These are phyloP conservation scores for Chytridiales sp. DNA, from an alignment of 371 early-diverging fungal species.

Conservation along the genomic window DNA sequence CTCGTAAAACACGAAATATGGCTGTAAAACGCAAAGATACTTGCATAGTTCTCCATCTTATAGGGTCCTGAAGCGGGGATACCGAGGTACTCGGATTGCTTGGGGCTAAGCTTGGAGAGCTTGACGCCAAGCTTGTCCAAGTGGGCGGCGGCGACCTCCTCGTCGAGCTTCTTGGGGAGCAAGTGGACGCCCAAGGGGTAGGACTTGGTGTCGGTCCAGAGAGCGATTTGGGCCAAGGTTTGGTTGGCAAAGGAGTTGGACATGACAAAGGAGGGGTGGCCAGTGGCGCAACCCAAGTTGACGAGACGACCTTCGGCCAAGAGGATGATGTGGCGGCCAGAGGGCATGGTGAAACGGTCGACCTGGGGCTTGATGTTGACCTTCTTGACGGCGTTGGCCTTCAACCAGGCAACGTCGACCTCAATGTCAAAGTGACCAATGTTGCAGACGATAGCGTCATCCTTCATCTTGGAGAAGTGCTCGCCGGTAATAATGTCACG, in stretches of 20 bases:
- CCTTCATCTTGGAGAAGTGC: conserved; percentile 93
- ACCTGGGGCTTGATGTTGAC: conserved; percentile 99
- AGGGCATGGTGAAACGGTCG: conserved; percentile 93
- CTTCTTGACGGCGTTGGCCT: conserved; percentile 83
- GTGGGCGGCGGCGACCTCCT: conserved; percentile 97
- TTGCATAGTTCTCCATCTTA: no score
- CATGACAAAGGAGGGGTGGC: conserved; percentile 99
- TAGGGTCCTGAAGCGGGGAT: conserved; percentile 87
- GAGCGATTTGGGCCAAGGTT: conserved; percentile 96
- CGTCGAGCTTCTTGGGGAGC: conserved; percentile 98
- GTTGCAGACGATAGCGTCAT: conserved; percentile 99
- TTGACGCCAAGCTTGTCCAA: conserved; percentile 94
- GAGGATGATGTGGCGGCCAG: conserved; percentile 92
- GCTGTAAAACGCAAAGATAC: no score
- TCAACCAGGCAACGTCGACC: conserved; percentile 98
- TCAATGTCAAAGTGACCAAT: conserved; percentile 99
- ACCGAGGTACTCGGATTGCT: conserved; percentile 74
- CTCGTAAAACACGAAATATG: no score
- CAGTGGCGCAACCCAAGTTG: conserved; percentile 99
- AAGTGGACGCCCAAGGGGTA: conserved; percentile 97
- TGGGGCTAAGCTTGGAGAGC: conserved; percentile 37
- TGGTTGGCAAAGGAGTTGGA: conserved; percentile 99
- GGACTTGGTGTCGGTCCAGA: conserved; percentile 88
- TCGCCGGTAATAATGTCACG: conserved; percentile 95
- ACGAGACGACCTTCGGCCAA: conserved; percentile 98